Conservation (phyloP, 2,329 filamentous ascomycete genomes). For the Alternaria sp. region DNA sequence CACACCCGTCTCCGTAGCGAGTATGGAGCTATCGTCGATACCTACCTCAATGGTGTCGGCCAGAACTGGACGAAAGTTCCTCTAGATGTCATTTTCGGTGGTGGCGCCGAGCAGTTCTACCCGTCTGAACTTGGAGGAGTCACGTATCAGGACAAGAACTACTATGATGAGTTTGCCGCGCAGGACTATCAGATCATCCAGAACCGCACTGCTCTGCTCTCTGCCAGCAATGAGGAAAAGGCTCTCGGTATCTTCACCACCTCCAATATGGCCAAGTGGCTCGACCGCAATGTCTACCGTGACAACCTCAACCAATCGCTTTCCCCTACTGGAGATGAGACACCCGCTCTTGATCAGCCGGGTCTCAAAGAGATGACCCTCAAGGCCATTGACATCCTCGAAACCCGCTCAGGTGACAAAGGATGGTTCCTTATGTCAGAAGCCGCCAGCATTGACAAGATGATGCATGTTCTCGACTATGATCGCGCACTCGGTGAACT, state of each 20-base stretch:
- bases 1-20: conserved; percentile 74
- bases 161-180: conserved; percentile 72
- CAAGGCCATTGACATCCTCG: conserved; percentile 82
- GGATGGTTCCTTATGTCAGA: conserved; percentile 91
- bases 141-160: conserved; percentile 74
- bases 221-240: conserved; percentile 63
- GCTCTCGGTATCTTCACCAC: conserved; percentile 80
- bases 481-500: conserved; percentile 85
- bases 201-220: conserved; percentile 74
- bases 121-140: conserved; percentile 58
- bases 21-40: conserved; percentile 76
- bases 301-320: conserved; percentile 73
- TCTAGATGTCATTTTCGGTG: conserved; percentile 78
- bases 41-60: conserved; percentile 72
- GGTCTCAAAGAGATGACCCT: conserved; percentile 89
- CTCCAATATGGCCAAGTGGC: conserved; percentile 80
- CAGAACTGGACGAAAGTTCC: conserved; percentile 72
- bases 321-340: conserved; percentile 69
- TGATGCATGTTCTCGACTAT: conserved; percentile 86
- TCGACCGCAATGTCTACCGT: conserved; percentile 81
- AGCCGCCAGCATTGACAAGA: conserved; percentile 85
- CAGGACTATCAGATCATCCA: conserved; percentile 73
- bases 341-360: conserved; percentile 74
- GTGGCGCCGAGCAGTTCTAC: conserved; percentile 82
- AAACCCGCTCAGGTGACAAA: conserved; percentile 67